phyloP scores from a whole-genome alignment of 768 basidiomycete species.

The Trametes elegans region DNA sequence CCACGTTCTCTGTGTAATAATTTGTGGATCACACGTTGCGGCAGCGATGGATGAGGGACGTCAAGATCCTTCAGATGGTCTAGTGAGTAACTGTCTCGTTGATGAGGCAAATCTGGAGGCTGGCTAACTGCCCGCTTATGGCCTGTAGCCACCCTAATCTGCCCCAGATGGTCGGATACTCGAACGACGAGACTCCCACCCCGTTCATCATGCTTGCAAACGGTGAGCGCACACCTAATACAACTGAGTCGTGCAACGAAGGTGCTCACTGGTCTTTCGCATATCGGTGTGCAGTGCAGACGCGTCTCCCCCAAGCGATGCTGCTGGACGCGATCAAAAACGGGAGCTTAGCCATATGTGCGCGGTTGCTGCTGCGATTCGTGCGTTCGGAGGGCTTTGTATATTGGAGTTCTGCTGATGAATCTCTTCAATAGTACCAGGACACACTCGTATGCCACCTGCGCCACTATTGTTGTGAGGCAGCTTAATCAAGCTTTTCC shows the following conservation, averaged over 20 bases:
- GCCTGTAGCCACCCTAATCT: slow-evolving; percentile 44
- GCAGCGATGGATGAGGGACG: slow-evolving; percentile 49
- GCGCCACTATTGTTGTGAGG: too few relatives aligned
- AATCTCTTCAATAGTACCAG: slow-evolving; percentile 33
- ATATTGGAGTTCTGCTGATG: slow-evolving; percentile 1
- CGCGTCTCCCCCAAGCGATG: slow-evolving; percentile 39
- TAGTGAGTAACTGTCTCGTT: slow-evolving; percentile 34
- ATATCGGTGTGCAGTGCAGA: slow-evolving; percentile 37
- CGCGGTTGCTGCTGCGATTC: slow-evolving; percentile 34
- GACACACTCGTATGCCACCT: slow-evolving; percentile 36
- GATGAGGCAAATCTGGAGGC: background rate
- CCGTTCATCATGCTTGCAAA: slow-evolving; percentile 54
- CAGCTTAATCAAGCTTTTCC: background rate
- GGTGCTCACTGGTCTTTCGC: too few relatives aligned
- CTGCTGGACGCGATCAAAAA: slow-evolving; percentile 36
- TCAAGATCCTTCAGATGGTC: slow-evolving; percentile 49
- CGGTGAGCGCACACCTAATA: slow-evolving; percentile 28
- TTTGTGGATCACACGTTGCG: background rate
- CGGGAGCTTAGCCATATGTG: slow-evolving; percentile 38
- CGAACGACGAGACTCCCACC: slow-evolving; percentile 41
- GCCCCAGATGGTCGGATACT: slow-evolving; percentile 53
- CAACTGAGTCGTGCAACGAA: too few relatives aligned
- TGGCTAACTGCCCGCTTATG: background rate
- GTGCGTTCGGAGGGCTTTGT: slow-evolving; percentile 20
- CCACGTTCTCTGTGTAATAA: background rate